These are phyloP conservation scores for Scheffersomyces spartinae DNA, from an alignment of 805 yeast species.

Conservation along the genomic window DNA sequence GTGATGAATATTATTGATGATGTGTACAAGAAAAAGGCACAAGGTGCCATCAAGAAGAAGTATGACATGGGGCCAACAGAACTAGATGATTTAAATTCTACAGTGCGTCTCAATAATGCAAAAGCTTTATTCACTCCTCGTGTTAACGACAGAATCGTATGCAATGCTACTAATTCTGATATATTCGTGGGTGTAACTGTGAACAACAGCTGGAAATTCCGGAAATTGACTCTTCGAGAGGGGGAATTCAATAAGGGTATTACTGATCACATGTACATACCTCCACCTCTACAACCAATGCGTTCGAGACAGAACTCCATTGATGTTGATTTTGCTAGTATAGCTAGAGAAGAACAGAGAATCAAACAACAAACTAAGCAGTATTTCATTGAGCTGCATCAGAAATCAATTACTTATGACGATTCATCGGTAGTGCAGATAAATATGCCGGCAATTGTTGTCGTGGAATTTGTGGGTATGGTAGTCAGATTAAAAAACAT, in stretches of 20 bases:
- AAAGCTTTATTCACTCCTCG: slow-evolving; percentile 56
- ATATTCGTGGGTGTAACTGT: slow-evolving; percentile 51
- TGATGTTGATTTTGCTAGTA: background rate
- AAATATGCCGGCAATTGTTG: slow-evolving; percentile 31
- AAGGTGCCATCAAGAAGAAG: background rate
- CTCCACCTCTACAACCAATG: background rate
- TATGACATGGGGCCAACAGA: too few species aligned
- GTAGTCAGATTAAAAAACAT: slow-evolving; percentile 45
- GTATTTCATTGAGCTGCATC: background rate
- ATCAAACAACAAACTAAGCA: background rate
- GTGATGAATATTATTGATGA: slow-evolving; percentile 13
- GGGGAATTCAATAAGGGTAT: slow-evolving; percentile 29
- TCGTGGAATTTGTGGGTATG: slow-evolving; percentile 68
- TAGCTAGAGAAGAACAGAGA: too few species aligned
- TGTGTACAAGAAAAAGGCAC: slow-evolving; percentile 7
- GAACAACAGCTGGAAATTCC: slow-evolving; percentile 56
- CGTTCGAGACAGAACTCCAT: background rate
- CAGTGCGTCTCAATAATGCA: too few species aligned
- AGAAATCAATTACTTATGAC: slow-evolving; percentile 2
- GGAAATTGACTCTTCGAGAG: slow-evolving; percentile 37
- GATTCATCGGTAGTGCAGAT: slow-evolving; percentile 7
- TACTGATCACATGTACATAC: too few species aligned
- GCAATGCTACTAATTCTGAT: slow-evolving; percentile 36
- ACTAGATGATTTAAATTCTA: too few species aligned
- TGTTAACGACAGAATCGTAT: slow-evolving; percentile 60